Conservation (phyloP, 441 rosid species). For the Mallotus repandus region DNA sequence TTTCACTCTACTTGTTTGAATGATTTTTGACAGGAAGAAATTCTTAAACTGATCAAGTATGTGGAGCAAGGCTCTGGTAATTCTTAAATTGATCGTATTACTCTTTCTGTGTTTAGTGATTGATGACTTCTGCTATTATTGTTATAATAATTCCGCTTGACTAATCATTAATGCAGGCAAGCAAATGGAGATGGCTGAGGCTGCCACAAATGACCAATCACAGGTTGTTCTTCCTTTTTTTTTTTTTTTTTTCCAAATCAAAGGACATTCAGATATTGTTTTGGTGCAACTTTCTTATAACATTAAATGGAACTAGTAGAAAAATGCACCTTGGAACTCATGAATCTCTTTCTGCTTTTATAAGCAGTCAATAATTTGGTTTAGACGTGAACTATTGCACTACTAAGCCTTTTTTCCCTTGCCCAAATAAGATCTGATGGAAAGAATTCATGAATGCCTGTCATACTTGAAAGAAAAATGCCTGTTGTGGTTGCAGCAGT, state of each 20-base stretch:
- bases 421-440: not conserved
- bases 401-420: not conserved
- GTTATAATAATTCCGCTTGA: slow-evolving; percentile 16
- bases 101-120: not conserved
- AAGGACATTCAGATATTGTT: not conserved
- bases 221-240: slow-evolving; percentile 44
- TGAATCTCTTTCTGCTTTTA: not conserved
- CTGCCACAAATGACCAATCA: slow-evolving; percentile 46
- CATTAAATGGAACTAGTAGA: not conserved
- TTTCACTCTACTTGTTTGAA: slow-evolving; percentile 11
- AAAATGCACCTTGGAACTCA: not conserved
- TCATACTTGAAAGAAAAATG: too few species aligned
- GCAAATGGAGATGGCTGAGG: slow-evolving; percentile 55
- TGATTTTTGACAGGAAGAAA: slow-evolving; percentile 72
- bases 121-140: slow-evolving; percentile 4
- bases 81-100: slow-evolving; percentile 9
- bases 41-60: slow-evolving; percentile 69
- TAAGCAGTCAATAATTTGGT: not conserved
- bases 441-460: not conserved
- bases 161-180: slow-evolving; percentile 49
- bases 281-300: not conserved
- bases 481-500: not conserved
- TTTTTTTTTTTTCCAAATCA: not conserved
- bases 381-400: not conserved
- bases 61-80: slow-evolving; percentile 84